phyloP scores from a whole-genome alignment of 202 grass and related monocot species.

The Panicum hallii region DNA sequence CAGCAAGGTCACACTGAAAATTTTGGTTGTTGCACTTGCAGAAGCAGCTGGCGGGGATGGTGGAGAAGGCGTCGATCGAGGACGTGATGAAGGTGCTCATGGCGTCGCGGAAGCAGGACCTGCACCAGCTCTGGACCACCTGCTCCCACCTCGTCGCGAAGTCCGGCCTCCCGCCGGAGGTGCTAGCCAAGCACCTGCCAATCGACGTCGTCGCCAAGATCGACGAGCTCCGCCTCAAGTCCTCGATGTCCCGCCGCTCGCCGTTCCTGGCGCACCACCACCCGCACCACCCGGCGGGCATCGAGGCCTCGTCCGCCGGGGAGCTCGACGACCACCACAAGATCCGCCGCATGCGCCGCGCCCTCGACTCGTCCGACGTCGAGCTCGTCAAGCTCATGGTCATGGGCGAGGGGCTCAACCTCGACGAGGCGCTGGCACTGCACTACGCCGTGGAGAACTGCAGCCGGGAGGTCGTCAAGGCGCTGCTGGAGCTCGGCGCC shows the following conservation, averaged over 20 bases:
- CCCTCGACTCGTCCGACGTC: constrained; percentile 87
- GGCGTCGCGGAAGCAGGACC: constrained; percentile 91
- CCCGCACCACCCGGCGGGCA: constrained; percentile 49
- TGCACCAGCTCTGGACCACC: constrained; percentile 88
- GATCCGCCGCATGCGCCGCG: constrained; percentile 95
- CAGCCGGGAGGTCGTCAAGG: constrained; percentile 94
- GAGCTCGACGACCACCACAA: constrained; percentile 84
- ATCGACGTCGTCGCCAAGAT: constrained; percentile 91
- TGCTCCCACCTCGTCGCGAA: constrained; percentile 96
- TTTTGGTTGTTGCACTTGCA: constrained; percentile 37
- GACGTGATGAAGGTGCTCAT: constrained; percentile 98
- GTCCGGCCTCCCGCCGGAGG: constrained; percentile 88
- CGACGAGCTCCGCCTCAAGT: constrained; percentile 89
- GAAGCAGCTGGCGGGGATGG: constrained; percentile 92
- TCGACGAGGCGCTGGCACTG: constrained; percentile 90
- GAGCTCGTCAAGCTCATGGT: constrained; percentile 99
- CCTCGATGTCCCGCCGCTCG: constrained; percentile 81
- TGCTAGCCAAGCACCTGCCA: constrained; percentile 94
- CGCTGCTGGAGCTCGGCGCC: constrained; percentile 86
- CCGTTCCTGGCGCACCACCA: constrained; percentile 73
- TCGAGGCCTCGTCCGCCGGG: constrained; percentile 36
- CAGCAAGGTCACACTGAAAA: not conserved
- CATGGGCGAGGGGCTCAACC: constrained; percentile 96
- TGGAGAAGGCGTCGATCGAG: constrained; percentile 98
- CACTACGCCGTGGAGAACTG: constrained; percentile 97